Conservation (phyloP, 768 basidiomycete genomes). For the Rossbeevera mucosa region DNA sequence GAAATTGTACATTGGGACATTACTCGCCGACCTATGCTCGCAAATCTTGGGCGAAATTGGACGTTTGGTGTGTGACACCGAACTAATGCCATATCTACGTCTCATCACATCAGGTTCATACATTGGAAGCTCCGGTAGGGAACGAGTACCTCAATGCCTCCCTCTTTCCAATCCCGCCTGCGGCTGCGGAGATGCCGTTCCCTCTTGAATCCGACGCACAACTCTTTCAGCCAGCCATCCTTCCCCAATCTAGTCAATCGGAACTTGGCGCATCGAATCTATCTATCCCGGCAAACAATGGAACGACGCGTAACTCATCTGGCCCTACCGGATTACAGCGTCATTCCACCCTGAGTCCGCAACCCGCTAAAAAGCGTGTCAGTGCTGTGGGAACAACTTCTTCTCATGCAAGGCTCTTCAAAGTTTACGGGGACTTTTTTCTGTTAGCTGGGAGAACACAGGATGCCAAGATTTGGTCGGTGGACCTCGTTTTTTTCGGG, state of each 20-base stretch:
- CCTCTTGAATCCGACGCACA: conserved; percentile 46
- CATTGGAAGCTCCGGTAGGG: conserved; percentile 76
- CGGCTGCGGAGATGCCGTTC: conserved; percentile 55
- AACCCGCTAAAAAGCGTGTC: conserved; percentile 52
- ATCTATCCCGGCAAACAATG: conserved; percentile 25
- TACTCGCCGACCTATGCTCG: conserved; percentile 86
- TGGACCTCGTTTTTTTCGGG: conserved; percentile 7
- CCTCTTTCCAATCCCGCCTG: conserved; percentile 59
- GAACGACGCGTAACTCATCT: conserved; percentile 51
- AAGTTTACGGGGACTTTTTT: conserved; percentile 85
- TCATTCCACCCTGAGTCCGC: conserved; percentile 46
- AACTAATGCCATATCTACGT: neutral
- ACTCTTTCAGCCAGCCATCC: conserved; percentile 40
- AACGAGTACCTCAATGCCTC: conserved; percentile 79
- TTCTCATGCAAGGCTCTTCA: conserved; percentile 81
- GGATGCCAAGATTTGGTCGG: conserved; percentile 78
- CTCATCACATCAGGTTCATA: conserved; percentile 53
- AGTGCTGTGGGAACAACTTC: conserved; percentile 64
- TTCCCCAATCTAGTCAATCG: conserved; percentile 52
- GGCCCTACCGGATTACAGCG: conserved; percentile 41
- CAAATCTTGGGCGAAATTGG: conserved; percentile 84
- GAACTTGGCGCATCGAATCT: conserved; percentile 38
- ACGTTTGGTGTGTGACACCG: conserved; percentile 56
- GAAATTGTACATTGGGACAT: conserved; percentile 79
- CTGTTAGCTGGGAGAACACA: conserved; percentile 79